A percentile compares a stretch with the other conserved stretches of the same genome.
Evolutionary conservation across 2,329 filamentous ascomycete species (phyloP).

Genomic region (Pseudovirgaria hyperparasitica): DNA sequence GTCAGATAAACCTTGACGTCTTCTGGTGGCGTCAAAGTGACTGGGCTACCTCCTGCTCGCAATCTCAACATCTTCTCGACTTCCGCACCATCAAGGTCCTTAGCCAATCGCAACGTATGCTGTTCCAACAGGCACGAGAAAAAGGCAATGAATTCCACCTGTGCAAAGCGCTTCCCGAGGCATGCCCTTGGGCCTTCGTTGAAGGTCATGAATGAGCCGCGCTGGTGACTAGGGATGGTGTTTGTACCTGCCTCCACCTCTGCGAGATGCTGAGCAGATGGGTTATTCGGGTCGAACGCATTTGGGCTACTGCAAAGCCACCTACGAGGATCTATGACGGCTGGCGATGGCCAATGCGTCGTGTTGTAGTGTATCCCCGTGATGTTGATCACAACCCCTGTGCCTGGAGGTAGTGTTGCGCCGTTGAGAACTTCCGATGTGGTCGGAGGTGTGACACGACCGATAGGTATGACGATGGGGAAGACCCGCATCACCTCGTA

Average conservation of each 20-base stretch:
- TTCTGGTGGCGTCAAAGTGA: no score
- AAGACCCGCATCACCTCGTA: slow-evolving; percentile 4
- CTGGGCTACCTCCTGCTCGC: no score
- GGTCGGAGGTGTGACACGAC: neutral
- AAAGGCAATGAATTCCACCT: slow-evolving; percentile 19
- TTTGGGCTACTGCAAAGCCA: slow-evolving; percentile 7
- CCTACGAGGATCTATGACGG: neutral
- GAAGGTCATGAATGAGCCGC: slow-evolving; percentile 14
- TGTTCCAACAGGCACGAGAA: slow-evolving; percentile 8
- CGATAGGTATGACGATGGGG: slow-evolving; percentile 1
- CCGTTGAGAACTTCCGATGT: slow-evolving; percentile 1
- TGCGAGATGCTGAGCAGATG: no score
- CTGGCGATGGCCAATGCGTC: slow-evolving; percentile 2
- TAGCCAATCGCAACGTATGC: slow-evolving; percentile 2
- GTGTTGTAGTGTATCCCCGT: neutral
- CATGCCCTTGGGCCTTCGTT: slow-evolving; percentile 13
- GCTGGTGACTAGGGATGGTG: slow-evolving; percentile 5
- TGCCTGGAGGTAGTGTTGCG: slow-evolving; percentile 3
- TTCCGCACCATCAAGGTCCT: neutral
- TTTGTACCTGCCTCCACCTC: no score
- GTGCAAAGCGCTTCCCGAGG: slow-evolving; percentile 17
- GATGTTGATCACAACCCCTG: slow-evolving; percentile 1
- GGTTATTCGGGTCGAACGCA: no score
- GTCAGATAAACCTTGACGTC: no score
- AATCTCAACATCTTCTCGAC: no score